A percentile compares a stretch with the other conserved stretches of the same genome.
These are phyloP conservation scores for Endoconidiophora polonica DNA, from an alignment of 2,329 filamentous ascomycete species.

Conservation along the genomic window DNA sequence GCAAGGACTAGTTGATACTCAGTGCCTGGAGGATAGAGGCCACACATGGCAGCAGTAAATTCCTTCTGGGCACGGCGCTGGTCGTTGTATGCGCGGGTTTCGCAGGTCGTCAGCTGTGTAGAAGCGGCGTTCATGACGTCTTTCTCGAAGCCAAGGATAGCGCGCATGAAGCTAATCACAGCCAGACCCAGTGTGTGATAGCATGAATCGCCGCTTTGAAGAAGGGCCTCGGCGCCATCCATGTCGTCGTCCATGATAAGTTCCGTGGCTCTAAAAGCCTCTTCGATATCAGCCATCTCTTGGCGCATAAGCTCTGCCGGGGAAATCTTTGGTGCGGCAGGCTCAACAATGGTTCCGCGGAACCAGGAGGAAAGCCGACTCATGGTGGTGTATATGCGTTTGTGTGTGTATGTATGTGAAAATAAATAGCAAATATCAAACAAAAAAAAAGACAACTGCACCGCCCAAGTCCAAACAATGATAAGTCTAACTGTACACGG, in stretches of 20 bases:
- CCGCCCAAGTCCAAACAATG: not conserved
- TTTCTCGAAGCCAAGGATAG: constrained; percentile 81
- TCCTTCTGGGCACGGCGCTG: constrained; percentile 59
- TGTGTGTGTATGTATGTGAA: not conserved
- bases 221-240: constrained; percentile 57
- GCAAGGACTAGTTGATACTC: constrained; percentile 77
- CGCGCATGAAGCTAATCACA: constrained; percentile 69
- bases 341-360: constrained; percentile 24
- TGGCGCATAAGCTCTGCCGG: constrained; percentile 21
- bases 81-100: constrained; percentile 59
- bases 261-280: constrained; percentile 46
- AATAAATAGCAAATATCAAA: not conserved
- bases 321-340: not conserved
- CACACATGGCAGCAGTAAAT: constrained; percentile 21
- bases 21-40: constrained; percentile 62
- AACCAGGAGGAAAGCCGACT: constrained; percentile 36
- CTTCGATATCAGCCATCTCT: constrained; percentile 38
- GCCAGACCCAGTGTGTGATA: constrained; percentile 76
- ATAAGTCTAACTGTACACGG: not conserved
- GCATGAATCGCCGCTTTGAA: constrained; percentile 55
- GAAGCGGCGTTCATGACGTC: constrained; percentile 75
- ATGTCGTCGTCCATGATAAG: constrained; percentile 84
- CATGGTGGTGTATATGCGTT: constrained; percentile 21
- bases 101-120: constrained; percentile 54
- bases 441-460: not conserved